Percentiles rank a stretch among this genome's conserved stretches.
Evolutionary conservation across 345 rosid species (phyloP).

Genomic region (Alliaria petiolata): DNA sequence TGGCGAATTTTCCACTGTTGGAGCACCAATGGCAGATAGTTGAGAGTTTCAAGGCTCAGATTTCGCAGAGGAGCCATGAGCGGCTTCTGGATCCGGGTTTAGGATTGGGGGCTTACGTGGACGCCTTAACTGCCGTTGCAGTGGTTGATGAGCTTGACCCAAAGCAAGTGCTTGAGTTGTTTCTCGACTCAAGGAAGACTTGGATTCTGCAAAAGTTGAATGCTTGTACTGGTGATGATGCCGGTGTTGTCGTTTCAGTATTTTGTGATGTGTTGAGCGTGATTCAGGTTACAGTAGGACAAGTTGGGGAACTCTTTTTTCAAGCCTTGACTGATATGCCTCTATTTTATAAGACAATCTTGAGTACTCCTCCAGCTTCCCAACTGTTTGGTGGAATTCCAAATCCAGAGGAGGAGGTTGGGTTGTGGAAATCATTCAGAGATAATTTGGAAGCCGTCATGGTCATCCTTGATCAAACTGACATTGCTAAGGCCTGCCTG

Average conservation of each 20-base stretch:
- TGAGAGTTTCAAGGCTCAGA: constrained; percentile 91
- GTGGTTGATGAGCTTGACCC: constrained; percentile 86
- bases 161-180: constrained; percentile 54
- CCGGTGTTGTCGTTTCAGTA: constrained; percentile 45
- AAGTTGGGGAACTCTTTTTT: constrained; percentile 87
- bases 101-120: constrained; percentile 59
- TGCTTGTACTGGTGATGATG: constrained; percentile 37
- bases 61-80: constrained; percentile 89
- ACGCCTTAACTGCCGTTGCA: constrained; percentile 83
- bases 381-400: constrained; percentile 97
- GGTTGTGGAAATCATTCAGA: constrained; percentile 80
- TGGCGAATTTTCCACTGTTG: constrained; percentile 75
- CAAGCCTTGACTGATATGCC: constrained; percentile 92
- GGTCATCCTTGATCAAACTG: constrained; percentile 52
- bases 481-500: constrained; percentile 60
- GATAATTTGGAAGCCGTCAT: constrained; percentile 66
- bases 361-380: constrained; percentile 89
- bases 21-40: constrained; percentile 99
- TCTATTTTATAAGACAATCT: constrained; percentile 71
- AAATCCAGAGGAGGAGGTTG: constrained; percentile 85
- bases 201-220: constrained; percentile 76
- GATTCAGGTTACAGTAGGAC: constrained; percentile 81
- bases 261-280: constrained; percentile 72
- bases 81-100: constrained; percentile 71
- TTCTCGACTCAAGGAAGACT: constrained; percentile 72